phyloP scores from a whole-genome alignment of 495 filamentous ascomycete species.

The Jackrogersella multiformis region DNA sequence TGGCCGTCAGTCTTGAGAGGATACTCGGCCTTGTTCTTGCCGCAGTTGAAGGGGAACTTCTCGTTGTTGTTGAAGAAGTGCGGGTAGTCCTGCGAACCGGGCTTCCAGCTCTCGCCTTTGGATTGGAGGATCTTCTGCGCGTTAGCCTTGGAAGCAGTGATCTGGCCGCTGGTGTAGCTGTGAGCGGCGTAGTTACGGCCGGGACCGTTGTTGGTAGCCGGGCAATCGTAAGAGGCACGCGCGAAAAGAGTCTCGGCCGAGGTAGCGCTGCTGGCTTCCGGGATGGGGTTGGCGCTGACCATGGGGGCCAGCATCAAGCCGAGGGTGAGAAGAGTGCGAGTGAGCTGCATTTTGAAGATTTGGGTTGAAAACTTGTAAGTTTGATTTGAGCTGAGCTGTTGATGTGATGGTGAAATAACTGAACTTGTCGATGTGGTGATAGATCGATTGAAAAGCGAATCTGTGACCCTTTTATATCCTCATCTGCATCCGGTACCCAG shows the following conservation, averaged over 20 bases:
- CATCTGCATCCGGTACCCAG: not conserved
- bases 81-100: constrained; percentile 7
- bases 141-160: not conserved
- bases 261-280: not conserved
- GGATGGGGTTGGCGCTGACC: constrained; percentile 8
- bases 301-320: constrained; percentile 10
- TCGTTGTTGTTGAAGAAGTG: constrained; percentile 21
- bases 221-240: constrained; percentile 4
- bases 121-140: constrained; percentile 2
- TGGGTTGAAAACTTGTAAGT: not conserved
- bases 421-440: not conserved
- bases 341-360: constrained; percentile 11
- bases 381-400: not conserved
- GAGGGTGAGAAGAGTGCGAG: constrained; percentile 7
- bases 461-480: not conserved
- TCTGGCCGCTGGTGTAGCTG: constrained; percentile 2
- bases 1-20: not conserved
- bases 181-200: constrained; percentile 1
- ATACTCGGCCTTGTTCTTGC: constrained; percentile 21
- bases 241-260: not conserved
- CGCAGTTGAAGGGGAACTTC: constrained; percentile 18
- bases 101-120: constrained; percentile 8
- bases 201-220: constrained; percentile 11
- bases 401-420: not conserved
- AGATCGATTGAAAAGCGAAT: not conserved